phyloP scores from a whole-genome alignment of 495 filamentous ascomycete species.

The Bathelium albidoporum region DNA sequence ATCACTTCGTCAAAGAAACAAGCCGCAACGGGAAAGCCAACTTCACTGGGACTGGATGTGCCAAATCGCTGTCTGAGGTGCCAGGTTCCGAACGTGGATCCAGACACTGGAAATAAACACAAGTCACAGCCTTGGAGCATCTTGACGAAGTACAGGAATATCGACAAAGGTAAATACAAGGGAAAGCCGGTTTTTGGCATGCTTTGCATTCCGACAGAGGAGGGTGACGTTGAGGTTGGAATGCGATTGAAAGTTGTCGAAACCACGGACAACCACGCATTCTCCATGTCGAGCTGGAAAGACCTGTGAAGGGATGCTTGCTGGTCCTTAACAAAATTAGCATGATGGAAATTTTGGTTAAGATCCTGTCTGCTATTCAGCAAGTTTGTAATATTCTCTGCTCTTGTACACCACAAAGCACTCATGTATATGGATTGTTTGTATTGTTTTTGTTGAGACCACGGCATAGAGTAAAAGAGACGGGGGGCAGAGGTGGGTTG shows the following conservation, averaged over 20 bases:
- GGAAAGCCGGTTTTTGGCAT: slow-evolving; percentile 37
- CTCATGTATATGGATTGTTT: neutral
- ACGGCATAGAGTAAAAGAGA: no score
- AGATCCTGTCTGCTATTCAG: no score
- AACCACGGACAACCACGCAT: slow-evolving; percentile 33
- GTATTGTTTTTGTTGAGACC: neutral
- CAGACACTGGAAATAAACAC: slow-evolving; percentile 33
- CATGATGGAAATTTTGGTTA: neutral
- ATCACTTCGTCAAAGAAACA: slow-evolving; percentile 10
- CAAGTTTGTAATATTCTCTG: no score
- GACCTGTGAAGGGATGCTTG: slow-evolving; percentile 9
- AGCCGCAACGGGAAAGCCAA: slow-evolving; percentile 5
- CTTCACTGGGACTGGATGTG: slow-evolving; percentile 29
- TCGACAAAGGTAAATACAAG: slow-evolving; percentile 28
- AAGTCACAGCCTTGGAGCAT: slow-evolving; percentile 33
- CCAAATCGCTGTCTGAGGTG: slow-evolving; percentile 30
- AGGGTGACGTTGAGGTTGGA: slow-evolving; percentile 43
- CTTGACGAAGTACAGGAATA: slow-evolving; percentile 31
- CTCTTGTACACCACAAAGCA: no score
- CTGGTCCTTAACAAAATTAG: neutral
- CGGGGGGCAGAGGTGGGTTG: neutral
- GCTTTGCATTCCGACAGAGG: slow-evolving; percentile 31
- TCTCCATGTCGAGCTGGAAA: slow-evolving; percentile 14
- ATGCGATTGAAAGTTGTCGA: slow-evolving; percentile 45
- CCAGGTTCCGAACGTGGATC: slow-evolving; percentile 35